phyloP scores from a whole-genome alignment of 2,329 filamentous ascomycete genomes.

The Fusarium chlamydosporum region DNA sequence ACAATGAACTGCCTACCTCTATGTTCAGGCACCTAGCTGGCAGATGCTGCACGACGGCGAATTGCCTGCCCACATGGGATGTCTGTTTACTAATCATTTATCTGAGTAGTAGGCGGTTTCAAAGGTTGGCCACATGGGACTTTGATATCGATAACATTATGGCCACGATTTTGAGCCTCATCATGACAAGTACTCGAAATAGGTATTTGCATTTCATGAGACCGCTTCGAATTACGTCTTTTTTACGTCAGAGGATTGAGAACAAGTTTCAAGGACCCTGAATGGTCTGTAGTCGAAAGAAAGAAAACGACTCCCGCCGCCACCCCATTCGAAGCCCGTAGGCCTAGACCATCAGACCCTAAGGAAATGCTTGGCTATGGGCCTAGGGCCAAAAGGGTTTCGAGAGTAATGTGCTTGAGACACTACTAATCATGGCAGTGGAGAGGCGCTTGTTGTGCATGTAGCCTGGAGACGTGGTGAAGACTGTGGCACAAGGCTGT shows the following conservation, averaged over 20 bases:
- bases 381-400: constrained; percentile 13
- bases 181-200: constrained; percentile 8
- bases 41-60: neutral
- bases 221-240: constrained; percentile 27
- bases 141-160: neutral
- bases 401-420: constrained; percentile 1
- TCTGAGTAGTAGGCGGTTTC: neutral
- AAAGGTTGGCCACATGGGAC: neutral
- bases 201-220: neutral
- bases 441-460: neutral
- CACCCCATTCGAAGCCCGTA: constrained; percentile 13
- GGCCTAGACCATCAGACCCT: constrained; percentile 8
- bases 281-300: constrained; percentile 1
- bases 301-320: constrained; percentile 13
- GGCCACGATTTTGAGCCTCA: neutral
- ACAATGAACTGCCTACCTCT: too few species aligned
- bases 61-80: neutral
- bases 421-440: neutral
- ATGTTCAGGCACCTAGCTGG: neutral
- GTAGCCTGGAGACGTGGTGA: neutral
- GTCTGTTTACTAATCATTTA: constrained; percentile 38
- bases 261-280: constrained; percentile 26
- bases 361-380: constrained; percentile 18
- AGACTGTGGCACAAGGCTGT: neutral
- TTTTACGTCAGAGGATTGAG: constrained; percentile 33